These are phyloP conservation scores for Ogataea pilisensis DNA, from an alignment of 805 yeast species.

Conservation along the genomic window DNA sequence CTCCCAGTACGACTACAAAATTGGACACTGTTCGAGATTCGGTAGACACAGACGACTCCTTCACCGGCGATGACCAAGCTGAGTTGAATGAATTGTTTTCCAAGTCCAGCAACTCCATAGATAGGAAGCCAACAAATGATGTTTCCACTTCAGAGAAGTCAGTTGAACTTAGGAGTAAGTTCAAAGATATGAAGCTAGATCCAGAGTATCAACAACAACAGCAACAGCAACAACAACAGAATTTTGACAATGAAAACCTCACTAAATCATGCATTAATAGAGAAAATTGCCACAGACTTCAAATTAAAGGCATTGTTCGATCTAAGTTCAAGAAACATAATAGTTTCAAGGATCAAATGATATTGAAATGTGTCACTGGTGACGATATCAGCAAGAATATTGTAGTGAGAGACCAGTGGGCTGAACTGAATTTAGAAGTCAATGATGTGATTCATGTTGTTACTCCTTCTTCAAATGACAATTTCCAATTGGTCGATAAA, in stretches of 20 bases:
- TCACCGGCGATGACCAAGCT: constrained; percentile 11
- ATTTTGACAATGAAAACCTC: constrained; percentile 15
- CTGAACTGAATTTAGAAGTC: constrained; percentile 40
- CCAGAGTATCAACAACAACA: constrained; percentile 8
- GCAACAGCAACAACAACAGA: too few species aligned
- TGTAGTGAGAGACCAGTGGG: constrained; percentile 60
- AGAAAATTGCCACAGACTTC: constrained; percentile 45
- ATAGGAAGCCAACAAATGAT: constrained; percentile 10
- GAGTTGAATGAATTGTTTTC: constrained; percentile 25
- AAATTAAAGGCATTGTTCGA: constrained; percentile 34
- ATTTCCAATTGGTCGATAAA: constrained; percentile 47
- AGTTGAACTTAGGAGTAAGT: background rate
- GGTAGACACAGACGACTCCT: constrained; percentile 1
- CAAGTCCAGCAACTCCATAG: constrained; percentile 6
- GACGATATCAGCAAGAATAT: constrained; percentile 35
- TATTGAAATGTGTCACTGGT: constrained; percentile 47
- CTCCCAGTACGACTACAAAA: too few species aligned
- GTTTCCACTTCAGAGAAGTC: constrained; percentile 5
- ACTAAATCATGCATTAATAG: constrained; percentile 45
- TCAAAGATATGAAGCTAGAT: constrained; percentile 21
- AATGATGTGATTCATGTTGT: constrained; percentile 64
- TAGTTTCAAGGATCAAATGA: constrained; percentile 40
- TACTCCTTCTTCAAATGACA: constrained; percentile 29
- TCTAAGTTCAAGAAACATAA: constrained; percentile 30
- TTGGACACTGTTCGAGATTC: background rate